A percentile compares a stretch with the other conserved stretches of the same genome.
Conservation (phyloP, 2,329 filamentous ascomycete species). For the Ceratocystis ficicola region DNA sequence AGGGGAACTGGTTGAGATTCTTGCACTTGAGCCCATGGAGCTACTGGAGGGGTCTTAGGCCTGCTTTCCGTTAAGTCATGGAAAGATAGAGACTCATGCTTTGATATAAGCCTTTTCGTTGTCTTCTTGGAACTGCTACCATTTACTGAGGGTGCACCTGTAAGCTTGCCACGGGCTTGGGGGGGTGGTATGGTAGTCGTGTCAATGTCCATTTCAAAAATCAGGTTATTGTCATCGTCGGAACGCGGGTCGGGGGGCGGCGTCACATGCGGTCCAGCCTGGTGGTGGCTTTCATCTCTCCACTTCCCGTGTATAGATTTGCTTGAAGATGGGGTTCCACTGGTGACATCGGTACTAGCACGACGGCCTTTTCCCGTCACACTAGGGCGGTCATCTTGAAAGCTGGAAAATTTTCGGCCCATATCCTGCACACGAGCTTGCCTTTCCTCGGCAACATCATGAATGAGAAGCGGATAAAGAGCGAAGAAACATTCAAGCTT, state of each 20-base stretch:
- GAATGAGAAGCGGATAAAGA: conserved; percentile 50
- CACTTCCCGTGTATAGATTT: conserved; percentile 35
- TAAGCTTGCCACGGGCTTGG: not conserved
- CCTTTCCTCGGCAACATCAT: conserved; percentile 56
- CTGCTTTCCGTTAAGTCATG: not conserved
- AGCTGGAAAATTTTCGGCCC: conserved; percentile 51
- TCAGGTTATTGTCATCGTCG: conserved; percentile 15
- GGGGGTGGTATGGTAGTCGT: not conserved
- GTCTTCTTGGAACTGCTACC: not conserved
- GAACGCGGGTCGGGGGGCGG: not conserved
- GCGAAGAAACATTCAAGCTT: conserved; percentile 46
- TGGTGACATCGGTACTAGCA: not conserved
- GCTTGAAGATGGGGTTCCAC: conserved; percentile 30
- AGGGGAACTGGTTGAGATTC: not conserved
- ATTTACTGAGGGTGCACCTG: not conserved
- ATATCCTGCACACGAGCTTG: conserved; percentile 65
- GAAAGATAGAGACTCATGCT: not conserved
- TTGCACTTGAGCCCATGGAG: conserved; percentile 18
- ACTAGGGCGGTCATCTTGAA: conserved; percentile 34
- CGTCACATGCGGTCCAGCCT: not conserved
- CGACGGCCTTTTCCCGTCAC: conserved; percentile 33
- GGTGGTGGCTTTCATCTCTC: conserved; percentile 27
- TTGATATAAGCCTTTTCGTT: conserved; percentile 9
- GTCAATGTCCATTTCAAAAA: conserved; percentile 22
- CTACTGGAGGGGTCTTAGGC: not conserved